A percentile compares a stretch with the other conserved stretches of the same genome.
Evolutionary conservation across 768 basidiomycete species (phyloP).

Genomic region (Boletus reticulatus): DNA sequence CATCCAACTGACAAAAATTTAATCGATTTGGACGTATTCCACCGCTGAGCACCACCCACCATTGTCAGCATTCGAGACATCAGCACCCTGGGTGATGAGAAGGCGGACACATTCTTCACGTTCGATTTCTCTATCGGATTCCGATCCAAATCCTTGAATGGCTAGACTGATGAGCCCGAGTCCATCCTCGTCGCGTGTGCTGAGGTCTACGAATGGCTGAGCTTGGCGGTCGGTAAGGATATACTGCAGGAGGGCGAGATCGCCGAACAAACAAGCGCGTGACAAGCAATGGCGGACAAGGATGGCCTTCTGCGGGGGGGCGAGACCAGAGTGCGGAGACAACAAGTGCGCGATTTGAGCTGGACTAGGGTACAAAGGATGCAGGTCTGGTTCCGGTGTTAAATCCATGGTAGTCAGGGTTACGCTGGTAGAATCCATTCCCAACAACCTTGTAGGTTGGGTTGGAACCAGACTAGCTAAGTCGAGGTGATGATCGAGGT

Average conservation of each 20-base stretch:
- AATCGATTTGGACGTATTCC: slow-evolving; percentile 1
- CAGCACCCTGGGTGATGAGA: slow-evolving; percentile 75
- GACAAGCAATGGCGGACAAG: slow-evolving; percentile 72
- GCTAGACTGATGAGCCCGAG: slow-evolving; percentile 73
- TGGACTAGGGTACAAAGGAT: slow-evolving; percentile 73
- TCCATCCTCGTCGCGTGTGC: slow-evolving; percentile 80
- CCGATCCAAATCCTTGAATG: slow-evolving; percentile 80
- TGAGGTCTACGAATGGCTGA: slow-evolving; percentile 65
- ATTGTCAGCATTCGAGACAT: slow-evolving; percentile 58
- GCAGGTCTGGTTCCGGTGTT: slow-evolving; percentile 74
- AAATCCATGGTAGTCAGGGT: slow-evolving; percentile 47
- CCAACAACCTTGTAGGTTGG: slow-evolving; percentile 1
- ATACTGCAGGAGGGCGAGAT: slow-evolving; percentile 67
- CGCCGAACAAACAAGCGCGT: slow-evolving; percentile 78
- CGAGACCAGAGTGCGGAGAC: slow-evolving; percentile 64
- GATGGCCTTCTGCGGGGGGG: slow-evolving; percentile 62
- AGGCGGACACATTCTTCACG: slow-evolving; percentile 87
- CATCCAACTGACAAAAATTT: slow-evolving; percentile 67
- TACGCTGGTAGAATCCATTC: slow-evolving; percentile 30
- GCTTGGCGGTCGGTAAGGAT: slow-evolving; percentile 68
- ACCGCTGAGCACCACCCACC: slow-evolving; percentile 39
- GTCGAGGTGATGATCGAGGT: slow-evolving; percentile 3
- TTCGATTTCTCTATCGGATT: slow-evolving; percentile 82
- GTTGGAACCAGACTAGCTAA: slow-evolving; percentile 5
- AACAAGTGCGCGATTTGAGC: slow-evolving; percentile 60